Evolutionary conservation across 2,329 filamentous ascomycete species (phyloP), one percentile per base, ranked within the genome.

Genomic region (Penicillium freii): DNA sequence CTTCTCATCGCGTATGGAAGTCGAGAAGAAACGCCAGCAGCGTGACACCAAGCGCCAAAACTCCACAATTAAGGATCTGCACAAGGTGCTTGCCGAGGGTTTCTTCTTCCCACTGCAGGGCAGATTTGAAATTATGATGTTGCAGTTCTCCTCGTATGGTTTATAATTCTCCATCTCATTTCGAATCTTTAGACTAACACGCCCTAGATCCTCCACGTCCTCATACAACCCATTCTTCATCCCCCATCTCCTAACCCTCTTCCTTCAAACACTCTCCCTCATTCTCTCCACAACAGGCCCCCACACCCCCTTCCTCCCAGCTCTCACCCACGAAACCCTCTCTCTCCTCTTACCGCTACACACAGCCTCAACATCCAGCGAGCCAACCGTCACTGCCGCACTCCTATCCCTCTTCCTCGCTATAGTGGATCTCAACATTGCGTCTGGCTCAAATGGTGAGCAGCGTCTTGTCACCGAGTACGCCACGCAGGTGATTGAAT

Each of bases 101-200:
- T 94, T 97, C 79, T 97, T 97, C 83, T 89, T 89, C 62, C 93
- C 94, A 0, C 80, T 99, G 10, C 88, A 89, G 0, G 89, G 88
- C 0, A 87, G 91, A 42, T 95, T 94, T 75, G 89, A 88, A 70
- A 81, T 89, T 3, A 79, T 83, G 61, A 75, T 84, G 61, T 69
- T 82, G 33, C 82, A 82, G 61, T 73, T 70, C n/a, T 87, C 78
- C 21, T 75, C 76, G 78, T 81, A 71, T 68, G 69, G 71, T 19
- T 19, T 2, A 10, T 48, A 6, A 11, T 33, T 13, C 19, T 3
- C 34, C 1, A 29, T 48, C 15, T 11, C 10, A 25, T 9, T 36
- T 42, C 23, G 17, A 57, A 48, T 13, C 8, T 46, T 36, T 38
- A 54, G 42, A 63, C 57, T 56, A 46, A 54, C 38, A 51, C n/a